Base-by-base conservation (phyloP, 106 monocot genomes). In the Allium sativum region DNA sequence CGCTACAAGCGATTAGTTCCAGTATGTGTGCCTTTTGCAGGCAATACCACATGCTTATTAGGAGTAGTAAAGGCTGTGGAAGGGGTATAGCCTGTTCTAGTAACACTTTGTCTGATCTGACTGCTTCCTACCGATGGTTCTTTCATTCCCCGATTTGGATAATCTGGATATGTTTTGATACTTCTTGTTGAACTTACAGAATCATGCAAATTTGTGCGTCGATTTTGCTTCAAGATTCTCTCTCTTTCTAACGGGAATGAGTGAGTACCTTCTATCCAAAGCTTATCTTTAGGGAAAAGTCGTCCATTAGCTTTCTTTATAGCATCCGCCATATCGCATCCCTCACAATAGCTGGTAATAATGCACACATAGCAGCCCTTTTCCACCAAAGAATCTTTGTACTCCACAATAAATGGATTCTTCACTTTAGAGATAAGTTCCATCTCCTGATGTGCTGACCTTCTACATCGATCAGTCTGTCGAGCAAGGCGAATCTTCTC, bases 171-270 rank as follows among this genome's bases (percentile, higher is more conserved):
- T 58, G 62, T 81, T 67, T 77, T 80, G 31, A 86, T 73, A 53
- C 72, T 81, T 53, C 72, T 82, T 3, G 78, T 73, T 12, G 80
- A 89, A 54, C 47, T 69, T 13, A 75, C 63, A 8, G 77, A 95
- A 48, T 65, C 71, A 15, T 62, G 67, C 42, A 64, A 71, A 44
- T 64, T 55, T 19, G 48, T 45, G 7, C 71, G 74, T 62, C 57
- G 74, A 45, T 65, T 70, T 21, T 72, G 61, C 53, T 61, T 81
- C 61, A 81, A 21, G 48, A 69, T 62, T 59, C 74, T 77, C 20
- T 80, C 77, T 61, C 75, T 78, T 6, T 68, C 70, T 14, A 71
- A 67, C 45, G 82, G 75, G 44, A 72, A 67, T 20, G 75, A 71
- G 51, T 76, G 84, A 8, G 47, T 47, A 8, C 12, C 12, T 47